These are phyloP conservation scores for Fusarium falciforme DNA, from an alignment of 2,329 filamentous ascomycete genomes.

Conservation along the genomic window DNA sequence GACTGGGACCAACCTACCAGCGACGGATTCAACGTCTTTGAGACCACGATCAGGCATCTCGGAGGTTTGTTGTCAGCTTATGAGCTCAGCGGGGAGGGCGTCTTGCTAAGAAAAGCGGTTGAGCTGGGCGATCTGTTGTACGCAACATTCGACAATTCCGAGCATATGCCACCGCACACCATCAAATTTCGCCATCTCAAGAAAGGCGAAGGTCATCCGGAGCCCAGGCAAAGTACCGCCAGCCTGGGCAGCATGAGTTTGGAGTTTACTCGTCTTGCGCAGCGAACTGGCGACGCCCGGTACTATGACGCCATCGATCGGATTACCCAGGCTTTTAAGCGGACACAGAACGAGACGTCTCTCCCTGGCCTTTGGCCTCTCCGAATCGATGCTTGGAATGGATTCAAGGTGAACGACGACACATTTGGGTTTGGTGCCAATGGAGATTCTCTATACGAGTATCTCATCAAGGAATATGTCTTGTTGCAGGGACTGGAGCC, in stretches of 20 bases:
- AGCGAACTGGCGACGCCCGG: constrained; percentile 68
- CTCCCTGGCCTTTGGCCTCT: constrained; percentile 73
- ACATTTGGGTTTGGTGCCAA: constrained; percentile 60
- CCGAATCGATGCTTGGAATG: constrained; percentile 57
- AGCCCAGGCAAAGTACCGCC: constrained; percentile 45
- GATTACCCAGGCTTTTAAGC: constrained; percentile 65
- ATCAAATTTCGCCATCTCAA: constrained; percentile 57
- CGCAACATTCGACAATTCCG: constrained; percentile 73
- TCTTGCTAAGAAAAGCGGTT: constrained; percentile 67
- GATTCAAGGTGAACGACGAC: constrained; percentile 48
- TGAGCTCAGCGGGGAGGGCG: constrained; percentile 68
- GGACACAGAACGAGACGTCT: constrained; percentile 62
- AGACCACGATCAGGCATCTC: constrained; percentile 76
- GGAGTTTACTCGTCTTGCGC: constrained; percentile 72
- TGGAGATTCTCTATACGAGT: constrained; percentile 70
- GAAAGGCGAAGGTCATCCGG: constrained; percentile 47
- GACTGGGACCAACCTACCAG: constrained; percentile 61
- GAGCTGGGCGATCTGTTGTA: constrained; percentile 73
- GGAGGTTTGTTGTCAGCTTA: constrained; percentile 75
- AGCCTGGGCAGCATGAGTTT: constrained; percentile 67
- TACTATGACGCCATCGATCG: constrained; percentile 71
- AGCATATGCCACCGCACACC: constrained; percentile 67
- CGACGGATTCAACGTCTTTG: constrained; percentile 69
- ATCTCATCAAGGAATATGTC: constrained; percentile 73
- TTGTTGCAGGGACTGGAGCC: constrained; percentile 69